phyloP scores from a whole-genome alignment of 768 basidiomycete species.

The Hortiboletus campestris region DNA sequence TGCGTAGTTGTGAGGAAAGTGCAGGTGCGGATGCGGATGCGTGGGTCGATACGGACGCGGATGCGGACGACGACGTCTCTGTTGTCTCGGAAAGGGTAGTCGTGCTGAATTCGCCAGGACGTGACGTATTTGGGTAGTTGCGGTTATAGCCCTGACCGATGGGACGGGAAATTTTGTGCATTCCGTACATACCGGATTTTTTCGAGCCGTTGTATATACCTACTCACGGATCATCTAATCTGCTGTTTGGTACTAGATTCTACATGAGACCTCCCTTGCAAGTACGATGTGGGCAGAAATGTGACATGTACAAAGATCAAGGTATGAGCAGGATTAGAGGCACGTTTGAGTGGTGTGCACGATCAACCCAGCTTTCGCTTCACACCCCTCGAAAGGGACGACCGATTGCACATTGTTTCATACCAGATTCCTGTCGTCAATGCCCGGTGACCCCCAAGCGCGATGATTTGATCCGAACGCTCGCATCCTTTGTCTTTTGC shows the following conservation, averaged over 20 bases:
- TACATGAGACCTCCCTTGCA: background rate
- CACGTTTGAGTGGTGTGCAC: no score
- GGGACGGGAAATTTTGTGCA: background rate
- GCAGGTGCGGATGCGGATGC: constrained; percentile 25
- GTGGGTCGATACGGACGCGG: constrained; percentile 43
- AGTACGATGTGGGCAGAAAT: background rate
- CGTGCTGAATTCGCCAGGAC: constrained; percentile 3
- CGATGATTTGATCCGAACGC: no score
- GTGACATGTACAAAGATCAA: background rate
- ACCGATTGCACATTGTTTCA: no score
- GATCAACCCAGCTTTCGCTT: no score
- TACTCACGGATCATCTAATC: background rate
- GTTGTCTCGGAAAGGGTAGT: constrained; percentile 15
- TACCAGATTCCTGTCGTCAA: no score
- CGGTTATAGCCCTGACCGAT: background rate
- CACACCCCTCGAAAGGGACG: no score
- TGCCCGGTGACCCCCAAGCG: no score
- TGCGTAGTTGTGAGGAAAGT: constrained; percentile 8
- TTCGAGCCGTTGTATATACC: background rate
- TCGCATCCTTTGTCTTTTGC: no score
- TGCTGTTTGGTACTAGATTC: background rate
- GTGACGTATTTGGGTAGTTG: constrained; percentile 12
- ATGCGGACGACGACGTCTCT: constrained; percentile 27
- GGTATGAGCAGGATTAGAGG: no score
- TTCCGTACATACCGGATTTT: background rate